Evolutionary conservation across 768 basidiomycete genomes (phyloP).

Genomic region (Boletus reticuloceps): DNA sequence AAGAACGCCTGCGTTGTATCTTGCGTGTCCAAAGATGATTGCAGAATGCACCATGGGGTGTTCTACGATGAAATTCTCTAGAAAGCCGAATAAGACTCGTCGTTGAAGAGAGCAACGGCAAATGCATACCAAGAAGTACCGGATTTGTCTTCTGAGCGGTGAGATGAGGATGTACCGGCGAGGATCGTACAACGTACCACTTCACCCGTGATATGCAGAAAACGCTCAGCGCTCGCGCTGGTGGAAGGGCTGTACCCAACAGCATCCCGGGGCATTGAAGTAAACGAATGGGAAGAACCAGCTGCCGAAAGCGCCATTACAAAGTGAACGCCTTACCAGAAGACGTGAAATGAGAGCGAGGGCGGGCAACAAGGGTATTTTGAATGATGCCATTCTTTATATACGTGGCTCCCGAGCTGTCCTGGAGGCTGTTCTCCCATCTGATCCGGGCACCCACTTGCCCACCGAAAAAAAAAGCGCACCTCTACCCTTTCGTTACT

Average conservation of each 20-base stretch:
- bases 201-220: constrained; percentile 17
- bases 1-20: constrained; percentile 16
- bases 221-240: not conserved
- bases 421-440: no score
- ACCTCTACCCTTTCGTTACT: no score
- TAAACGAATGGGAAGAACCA: not conserved
- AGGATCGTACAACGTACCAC: constrained; percentile 7
- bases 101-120: not conserved
- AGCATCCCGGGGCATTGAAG: not conserved
- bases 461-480: no score
- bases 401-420: no score
- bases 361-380: no score
- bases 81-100: not conserved
- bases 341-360: not conserved
- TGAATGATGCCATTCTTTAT: no score
- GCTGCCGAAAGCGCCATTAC: not conserved
- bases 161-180: not conserved
- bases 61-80: constrained; percentile 16
- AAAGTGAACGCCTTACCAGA: constrained; percentile 7
- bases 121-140: constrained; percentile 13
- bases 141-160: constrained; percentile 14
- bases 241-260: not conserved
- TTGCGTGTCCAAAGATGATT: constrained; percentile 22
- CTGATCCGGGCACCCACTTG: no score
- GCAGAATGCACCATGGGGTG: constrained; percentile 15